phyloP scores from a whole-genome alignment of 1,284 basidiomycete genomes.

The Cryptococcus sp. region DNA sequence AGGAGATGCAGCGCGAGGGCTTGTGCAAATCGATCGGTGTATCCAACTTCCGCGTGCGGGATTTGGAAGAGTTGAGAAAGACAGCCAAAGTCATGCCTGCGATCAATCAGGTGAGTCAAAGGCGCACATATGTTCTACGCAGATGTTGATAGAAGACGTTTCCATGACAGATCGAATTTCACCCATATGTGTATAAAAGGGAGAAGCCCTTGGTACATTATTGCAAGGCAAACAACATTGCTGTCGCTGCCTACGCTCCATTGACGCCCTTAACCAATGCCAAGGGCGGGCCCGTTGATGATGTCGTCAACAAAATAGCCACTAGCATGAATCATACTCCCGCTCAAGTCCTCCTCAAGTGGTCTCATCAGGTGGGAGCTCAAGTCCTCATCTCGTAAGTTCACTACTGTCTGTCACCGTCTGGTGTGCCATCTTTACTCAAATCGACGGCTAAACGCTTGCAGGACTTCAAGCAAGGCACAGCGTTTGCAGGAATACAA shows the following conservation, averaged over 20 bases:
- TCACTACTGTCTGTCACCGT: background rate
- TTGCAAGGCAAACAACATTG: slow-evolving; percentile 61
- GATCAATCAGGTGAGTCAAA: slow-evolving; percentile 66
- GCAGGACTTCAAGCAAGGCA: slow-evolving; percentile 3
- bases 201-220: slow-evolving; percentile 62
- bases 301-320: slow-evolving; percentile 57
- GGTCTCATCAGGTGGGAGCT: slow-evolving; percentile 22
- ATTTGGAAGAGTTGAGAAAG: slow-evolving; percentile 62
- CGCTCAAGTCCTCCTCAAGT: slow-evolving; percentile 27
- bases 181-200: slow-evolving; percentile 69
- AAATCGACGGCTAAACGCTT: background rate
- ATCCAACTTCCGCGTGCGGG: slow-evolving; percentile 68
- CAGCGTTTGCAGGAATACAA: background rate
- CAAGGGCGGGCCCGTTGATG: slow-evolving; percentile 61
- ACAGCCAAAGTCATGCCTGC: slow-evolving; percentile 69
- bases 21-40: slow-evolving; percentile 70
- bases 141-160: background rate
- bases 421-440: too few species aligned
- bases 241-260: slow-evolving; percentile 63
- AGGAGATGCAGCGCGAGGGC: slow-evolving; percentile 64
- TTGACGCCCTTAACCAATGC: slow-evolving; percentile 47
- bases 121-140: too few species aligned
- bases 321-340: slow-evolving; percentile 19
- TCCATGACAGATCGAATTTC: slow-evolving; percentile 65
- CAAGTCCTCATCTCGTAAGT: slow-evolving; percentile 62